Percentiles rank a stretch among this genome's conserved stretches.
Conservation (phyloP, 2,329 filamentous ascomycete species). For the Monilinia laxa region DNA sequence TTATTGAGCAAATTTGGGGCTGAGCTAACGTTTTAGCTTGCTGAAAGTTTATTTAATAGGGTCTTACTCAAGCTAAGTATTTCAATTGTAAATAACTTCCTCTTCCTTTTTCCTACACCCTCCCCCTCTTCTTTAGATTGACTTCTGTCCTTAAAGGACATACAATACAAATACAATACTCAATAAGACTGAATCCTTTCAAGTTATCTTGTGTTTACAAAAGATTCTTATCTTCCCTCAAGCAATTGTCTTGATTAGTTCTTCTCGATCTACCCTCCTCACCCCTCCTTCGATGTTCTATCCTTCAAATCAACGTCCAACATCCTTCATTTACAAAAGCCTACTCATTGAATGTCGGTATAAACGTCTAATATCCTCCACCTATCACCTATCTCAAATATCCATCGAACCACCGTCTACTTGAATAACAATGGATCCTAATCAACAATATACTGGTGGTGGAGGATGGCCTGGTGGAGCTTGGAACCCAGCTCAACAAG, state of each 20-base stretch:
- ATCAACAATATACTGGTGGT: background rate
- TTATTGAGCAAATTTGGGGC: background rate
- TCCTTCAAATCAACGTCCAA: background rate
- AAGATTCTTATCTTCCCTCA: background rate
- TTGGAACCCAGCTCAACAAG: conserved; percentile 1
- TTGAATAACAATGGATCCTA: background rate
- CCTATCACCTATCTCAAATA: background rate
- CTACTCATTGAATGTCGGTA: background rate
- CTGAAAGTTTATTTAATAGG: background rate
- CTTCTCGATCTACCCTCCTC: background rate
- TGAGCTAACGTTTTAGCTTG: background rate
- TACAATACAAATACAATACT: background rate
- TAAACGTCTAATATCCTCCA: background rate
- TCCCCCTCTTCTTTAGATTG: background rate
- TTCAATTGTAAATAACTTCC: background rate
- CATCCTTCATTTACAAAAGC: background rate
- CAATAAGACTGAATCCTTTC: background rate
- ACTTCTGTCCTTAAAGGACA: background rate
- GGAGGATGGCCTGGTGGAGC: background rate
- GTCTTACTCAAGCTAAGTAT: background rate
- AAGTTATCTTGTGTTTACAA: background rate
- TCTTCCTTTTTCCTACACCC: background rate
- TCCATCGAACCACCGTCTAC: too few relatives aligned
- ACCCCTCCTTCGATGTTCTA: background rate
- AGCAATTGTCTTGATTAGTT: background rate